Percentiles rank a stretch among this genome's conserved stretches.
phyloP scores from a whole-genome alignment of 1,284 basidiomycete genomes.

The Marasmius oreades region DNA sequence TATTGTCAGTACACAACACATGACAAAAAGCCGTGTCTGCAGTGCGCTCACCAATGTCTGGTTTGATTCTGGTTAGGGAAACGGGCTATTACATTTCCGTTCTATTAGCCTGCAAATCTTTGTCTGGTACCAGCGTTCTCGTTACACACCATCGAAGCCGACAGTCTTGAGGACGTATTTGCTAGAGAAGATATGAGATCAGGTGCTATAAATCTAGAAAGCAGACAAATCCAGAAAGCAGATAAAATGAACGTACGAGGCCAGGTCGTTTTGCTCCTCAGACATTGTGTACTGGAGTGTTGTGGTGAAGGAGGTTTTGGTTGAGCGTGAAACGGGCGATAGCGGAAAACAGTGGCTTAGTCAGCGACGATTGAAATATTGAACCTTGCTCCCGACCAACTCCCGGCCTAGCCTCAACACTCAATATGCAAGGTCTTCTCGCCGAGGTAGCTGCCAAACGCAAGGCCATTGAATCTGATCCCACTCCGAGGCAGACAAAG shows the following conservation, averaged over 20 bases:
- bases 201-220: slow-evolving; percentile 1
- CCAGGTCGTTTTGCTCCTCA: slow-evolving; percentile 44
- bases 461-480: slow-evolving; percentile 55
- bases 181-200: slow-evolving; percentile 35
- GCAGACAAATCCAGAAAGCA: not conserved
- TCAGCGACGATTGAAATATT: not conserved
- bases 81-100: slow-evolving; percentile 52
- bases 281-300: slow-evolving; percentile 50
- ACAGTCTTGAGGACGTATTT: slow-evolving; percentile 85
- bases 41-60: slow-evolving; percentile 77
- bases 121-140: slow-evolving; percentile 1
- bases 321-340: slow-evolving; percentile 27
- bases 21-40: not conserved
- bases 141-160: slow-evolving; percentile 73
- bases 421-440: slow-evolving; percentile 78
- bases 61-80: slow-evolving; percentile 98
- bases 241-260: slow-evolving; percentile 41
- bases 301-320: slow-evolving; percentile 18
- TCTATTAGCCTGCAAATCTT: not conserved
- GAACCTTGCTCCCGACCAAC: slow-evolving; percentile 1
- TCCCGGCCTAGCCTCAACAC: slow-evolving; percentile 9
- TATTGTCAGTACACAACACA: not conserved
- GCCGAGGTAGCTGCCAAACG: slow-evolving; percentile 88
- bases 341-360: slow-evolving; percentile 31
- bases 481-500: slow-evolving; percentile 55